Conservation (phyloP, 768 basidiomycete species). For the Phaffia tasmanica region DNA sequence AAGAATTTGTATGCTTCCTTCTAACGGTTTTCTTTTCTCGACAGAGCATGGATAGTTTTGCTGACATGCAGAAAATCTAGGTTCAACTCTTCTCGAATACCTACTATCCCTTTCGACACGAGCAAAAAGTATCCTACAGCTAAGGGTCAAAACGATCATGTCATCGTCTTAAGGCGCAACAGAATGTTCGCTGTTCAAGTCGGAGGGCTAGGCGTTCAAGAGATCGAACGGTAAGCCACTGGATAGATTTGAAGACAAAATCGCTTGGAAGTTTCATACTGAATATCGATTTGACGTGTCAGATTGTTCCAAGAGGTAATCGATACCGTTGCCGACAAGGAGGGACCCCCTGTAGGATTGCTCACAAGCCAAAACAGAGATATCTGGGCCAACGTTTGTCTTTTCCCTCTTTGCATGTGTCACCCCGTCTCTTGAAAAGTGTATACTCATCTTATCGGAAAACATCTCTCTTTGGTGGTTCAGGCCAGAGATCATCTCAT, state of each 20-base stretch:
- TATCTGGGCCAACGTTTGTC: slow-evolving; percentile 64
- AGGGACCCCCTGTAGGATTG: slow-evolving; percentile 61
- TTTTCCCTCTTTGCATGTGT: not conserved
- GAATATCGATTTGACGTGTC: not conserved
- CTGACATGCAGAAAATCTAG: slow-evolving; percentile 33
- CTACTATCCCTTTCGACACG: slow-evolving; percentile 68
- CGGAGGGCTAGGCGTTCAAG: slow-evolving; percentile 50
- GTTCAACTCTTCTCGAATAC: slow-evolving; percentile 88
- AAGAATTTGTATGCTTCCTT: slow-evolving; percentile 60
- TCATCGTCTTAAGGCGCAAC: slow-evolving; percentile 84
- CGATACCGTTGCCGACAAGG: slow-evolving; percentile 48
- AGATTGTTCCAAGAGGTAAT: slow-evolving; percentile 46
- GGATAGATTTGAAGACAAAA: too few species aligned
- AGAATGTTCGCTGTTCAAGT: slow-evolving; percentile 77
- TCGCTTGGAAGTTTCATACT: not conserved
- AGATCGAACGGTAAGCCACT: slow-evolving; percentile 58
- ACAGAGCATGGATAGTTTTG: not conserved
- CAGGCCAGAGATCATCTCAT: slow-evolving; percentile 58
- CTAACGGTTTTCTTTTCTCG: not conserved
- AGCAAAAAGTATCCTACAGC: slow-evolving; percentile 58
- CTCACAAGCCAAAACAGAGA: slow-evolving; percentile 84
- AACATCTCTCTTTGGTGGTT: not conserved
- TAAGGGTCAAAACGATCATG: slow-evolving; percentile 57
- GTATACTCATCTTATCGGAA: too few species aligned
- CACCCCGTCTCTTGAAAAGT: not conserved